Base-by-base conservation (phyloP, 148 eudicot genomes). In the Amaranthus cruentus region DNA sequence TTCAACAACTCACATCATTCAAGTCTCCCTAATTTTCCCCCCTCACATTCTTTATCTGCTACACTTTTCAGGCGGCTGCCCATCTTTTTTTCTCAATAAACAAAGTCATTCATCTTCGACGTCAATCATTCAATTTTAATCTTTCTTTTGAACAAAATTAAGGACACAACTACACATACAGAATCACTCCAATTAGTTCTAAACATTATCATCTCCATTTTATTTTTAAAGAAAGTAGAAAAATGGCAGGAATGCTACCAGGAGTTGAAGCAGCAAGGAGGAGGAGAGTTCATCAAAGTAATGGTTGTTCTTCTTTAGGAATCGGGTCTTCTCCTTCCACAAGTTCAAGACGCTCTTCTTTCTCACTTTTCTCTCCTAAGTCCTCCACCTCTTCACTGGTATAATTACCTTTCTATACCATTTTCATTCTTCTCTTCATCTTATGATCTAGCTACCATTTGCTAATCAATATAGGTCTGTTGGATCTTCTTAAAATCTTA, bases 231-330 rank as follows among this genome's bases (percentile, higher is more conserved):
- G 13, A 6, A 12, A 44, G 2, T 18, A 6, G 48, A 66, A 66
- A 74, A 76, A 86, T 86, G 91, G 89, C 93, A 73, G 93, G 93
- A 59, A 85, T 75, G 89, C 81, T 90, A 15, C 87, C 96, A 9
- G 96, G 96, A 8, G 96, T 90, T 7, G 92, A 90, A 85, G 77
- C 82, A 61, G 96, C 96, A 5, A 85, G 96, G 62, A 79, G 92
- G 81, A 79, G 96, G 68, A 77, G 92, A 60, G 66, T 82, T 62
- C 88, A 84, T 80, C 81, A 83, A 58, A 83, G 78, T 54, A 69
- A 72, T 21, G 83, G 76, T 2, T 43, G 51, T 11, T 79, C 76
- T 9, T 51, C 55, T 28, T 47, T 78, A 48, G 84, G 70, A 9
- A 55, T 3, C 7, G 48, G 47, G 0, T 46, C 79, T 43, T 71